Base-by-base conservation (phyloP, 2,329 filamentous ascomycete species). In the Aspergillus aculeatinus region DNA sequence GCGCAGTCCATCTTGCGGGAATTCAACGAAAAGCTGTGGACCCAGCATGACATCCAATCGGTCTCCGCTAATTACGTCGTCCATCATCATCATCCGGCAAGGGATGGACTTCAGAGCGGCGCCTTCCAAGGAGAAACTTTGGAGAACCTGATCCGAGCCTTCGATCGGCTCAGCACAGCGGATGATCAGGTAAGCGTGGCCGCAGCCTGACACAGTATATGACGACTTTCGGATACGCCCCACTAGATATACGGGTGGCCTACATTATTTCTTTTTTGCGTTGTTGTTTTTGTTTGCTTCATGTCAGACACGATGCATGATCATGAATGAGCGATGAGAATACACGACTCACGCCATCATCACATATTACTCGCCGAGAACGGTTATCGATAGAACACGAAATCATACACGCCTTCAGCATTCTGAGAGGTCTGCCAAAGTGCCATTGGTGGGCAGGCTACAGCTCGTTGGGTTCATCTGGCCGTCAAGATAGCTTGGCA, bases 11-110 rank as follows among this genome's bases (percentile, higher is more conserved):
- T 55, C 16, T 9, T 55, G 27, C 31, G 12, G n/a, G 53, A 55
- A n/a, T 55, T 55, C 4, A 33, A 48, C 42, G 53, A 55, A 27
- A 55, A 48, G 29, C 42, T 55, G 11, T 55, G 53, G 53, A 55
- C 47, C 33, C 53, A 35, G 7, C 25, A 55, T 14, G 53, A 55
- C 12, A 21, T 48, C 6, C 31, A 55, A 5, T 29, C 53, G 2
- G 25, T 55, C 12, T 27, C 27, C 2, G 42, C 53, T 3, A 48
- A 48, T 16, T 55, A 55, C 11, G 53, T 55, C 11, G 53, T 55
- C n/a, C 44, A 55, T 21, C 53, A 55, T 29, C 53, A 55, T 39
- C 53, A 55, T 48, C 44, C 53, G 29, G 25, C 19, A n/a, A n/a
- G 12, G 11, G 12, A 44, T 6, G 27, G 29, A 7, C 39, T 14